phyloP scores from a whole-genome alignment of 495 filamentous ascomycete genomes.

The Podospora anserina region DNA sequence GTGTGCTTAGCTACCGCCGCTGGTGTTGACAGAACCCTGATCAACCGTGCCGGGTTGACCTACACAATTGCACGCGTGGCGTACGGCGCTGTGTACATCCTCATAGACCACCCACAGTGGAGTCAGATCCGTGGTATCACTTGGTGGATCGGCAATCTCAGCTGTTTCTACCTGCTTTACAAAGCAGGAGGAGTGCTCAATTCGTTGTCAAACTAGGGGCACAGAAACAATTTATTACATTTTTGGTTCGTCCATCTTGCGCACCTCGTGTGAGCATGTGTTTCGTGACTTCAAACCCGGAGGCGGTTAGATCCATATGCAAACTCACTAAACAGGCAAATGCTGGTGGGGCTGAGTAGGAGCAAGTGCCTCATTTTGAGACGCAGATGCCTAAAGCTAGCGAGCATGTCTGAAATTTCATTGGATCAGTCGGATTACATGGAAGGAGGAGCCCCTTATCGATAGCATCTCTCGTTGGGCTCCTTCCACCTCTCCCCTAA shows the following conservation, averaged over 20 bases:
- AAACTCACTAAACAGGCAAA: not conserved
- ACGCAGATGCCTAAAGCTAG: no score
- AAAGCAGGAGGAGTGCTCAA: no score
- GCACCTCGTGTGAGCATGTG: no score
- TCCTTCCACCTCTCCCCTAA: not conserved
- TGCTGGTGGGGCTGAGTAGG: not conserved
- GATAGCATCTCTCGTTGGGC: not conserved
- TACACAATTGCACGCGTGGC: constrained; percentile 45
- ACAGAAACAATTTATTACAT: no score
- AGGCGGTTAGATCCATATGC: not conserved
- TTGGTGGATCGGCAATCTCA: constrained; percentile 49
- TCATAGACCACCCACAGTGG: constrained; percentile 34
- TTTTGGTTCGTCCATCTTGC: no score
- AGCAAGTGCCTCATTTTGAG: not conserved
- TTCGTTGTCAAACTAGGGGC: no score
- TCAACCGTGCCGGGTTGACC: constrained; percentile 45
- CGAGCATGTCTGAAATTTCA: not conserved
- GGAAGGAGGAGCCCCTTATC: no score
- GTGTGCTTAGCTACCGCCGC: constrained; percentile 35
- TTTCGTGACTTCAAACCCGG: no score
- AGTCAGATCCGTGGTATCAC: constrained; percentile 42
- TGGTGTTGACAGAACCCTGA: constrained; percentile 35
- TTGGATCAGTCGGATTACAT: not conserved
- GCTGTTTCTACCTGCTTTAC: no score
- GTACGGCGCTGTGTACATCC: constrained; percentile 41